Base-by-base conservation (phyloP, 2,329 filamentous ascomycete species). In the Thelonectria rubi region DNA sequence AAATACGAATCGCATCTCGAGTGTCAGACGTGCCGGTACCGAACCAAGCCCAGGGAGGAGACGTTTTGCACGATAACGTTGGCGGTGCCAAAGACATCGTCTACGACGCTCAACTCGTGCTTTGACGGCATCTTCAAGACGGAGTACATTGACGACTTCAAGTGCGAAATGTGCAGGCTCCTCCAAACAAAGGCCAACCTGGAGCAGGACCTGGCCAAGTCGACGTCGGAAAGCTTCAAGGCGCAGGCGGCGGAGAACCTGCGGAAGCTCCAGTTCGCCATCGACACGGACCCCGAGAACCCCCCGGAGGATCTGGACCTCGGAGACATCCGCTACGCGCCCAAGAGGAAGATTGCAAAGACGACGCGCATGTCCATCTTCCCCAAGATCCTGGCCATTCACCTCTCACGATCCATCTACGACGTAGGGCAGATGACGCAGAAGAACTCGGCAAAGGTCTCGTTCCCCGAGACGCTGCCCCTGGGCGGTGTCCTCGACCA, bases 71-170 rank as follows among this genome's bases (percentile, higher is more conserved):
- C 94, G 18, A 80, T 99, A 65, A 98, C 94, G 1, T 81, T 99
- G 55, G 93, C 93, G 71, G 95, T 99, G 3, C 95, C 95, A 0
- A 92, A 95, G 74, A 86, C 89, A 64, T 88, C 84, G 52, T 91
- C 92, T 2, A 94, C 94, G 0, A 90, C 92, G 0, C 83, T 99
- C 15, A 93, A 91, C 73, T 84, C 88, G 9, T 99, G 95, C 76
- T 95, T 99, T 70, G 95, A 99, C 72, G 91, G 91, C 42, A 90
- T 97, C 77, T 89, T 99, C 68, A 97, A 97, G 78, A 93, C 92
- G 0, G 95, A 99, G 76, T 91, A 93, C 74, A 97, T 99, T 67
- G 94, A 98, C 65, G 95, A 97, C 75, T 99, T 96, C 82, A 94
- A 92, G 69, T 99, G 95, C 79, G 95, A 97, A 71, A 91, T 89